phyloP scores from a whole-genome alignment of 768 basidiomycete species.

The Lenzites betulinus region DNA sequence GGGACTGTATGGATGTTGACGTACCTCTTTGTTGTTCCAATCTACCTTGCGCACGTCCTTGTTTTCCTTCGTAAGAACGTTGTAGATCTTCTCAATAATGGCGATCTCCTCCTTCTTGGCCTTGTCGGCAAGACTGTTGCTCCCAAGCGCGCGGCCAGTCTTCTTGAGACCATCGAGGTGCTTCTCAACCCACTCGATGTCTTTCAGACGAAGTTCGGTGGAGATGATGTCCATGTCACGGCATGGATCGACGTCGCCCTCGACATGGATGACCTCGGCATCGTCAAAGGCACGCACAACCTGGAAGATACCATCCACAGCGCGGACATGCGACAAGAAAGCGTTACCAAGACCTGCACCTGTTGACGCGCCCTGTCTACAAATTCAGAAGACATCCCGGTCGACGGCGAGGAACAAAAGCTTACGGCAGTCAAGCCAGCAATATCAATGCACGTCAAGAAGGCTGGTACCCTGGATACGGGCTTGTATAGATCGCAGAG shows the following conservation, averaged over 20 bases:
- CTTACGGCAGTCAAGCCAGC: constrained; percentile 92
- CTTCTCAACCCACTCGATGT: constrained; percentile 99
- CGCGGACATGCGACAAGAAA: constrained; percentile 96
- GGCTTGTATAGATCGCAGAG: constrained; percentile 91
- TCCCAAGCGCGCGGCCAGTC: constrained; percentile 69
- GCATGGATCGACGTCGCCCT: constrained; percentile 94
- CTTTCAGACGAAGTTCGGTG: constrained; percentile 92
- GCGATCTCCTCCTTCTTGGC: constrained; percentile 96
- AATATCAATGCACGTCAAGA: constrained; percentile 97
- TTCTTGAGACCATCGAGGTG: constrained; percentile 78
- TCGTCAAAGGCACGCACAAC: constrained; percentile 98
- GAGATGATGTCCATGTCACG: constrained; percentile 98
- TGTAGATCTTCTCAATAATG: constrained; percentile 81
- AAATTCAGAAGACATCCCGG: background rate
- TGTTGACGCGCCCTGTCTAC: constrained; percentile 83
- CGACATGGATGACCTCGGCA: constrained; percentile 98
- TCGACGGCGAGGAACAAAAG: constrained; percentile 11
- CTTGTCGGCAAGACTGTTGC: constrained; percentile 83
- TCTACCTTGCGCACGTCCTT: constrained; percentile 92
- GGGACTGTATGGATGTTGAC: constrained; percentile 26
- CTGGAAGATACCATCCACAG: constrained; percentile 99
- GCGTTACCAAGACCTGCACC: constrained; percentile 98
- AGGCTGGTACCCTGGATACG: constrained; percentile 82
- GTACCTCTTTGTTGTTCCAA: constrained; percentile 96
- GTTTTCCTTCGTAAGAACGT: constrained; percentile 73